phyloP scores from a whole-genome alignment of 2,329 filamentous ascomycete genomes.

The Cryphonectria nitschkei region DNA sequence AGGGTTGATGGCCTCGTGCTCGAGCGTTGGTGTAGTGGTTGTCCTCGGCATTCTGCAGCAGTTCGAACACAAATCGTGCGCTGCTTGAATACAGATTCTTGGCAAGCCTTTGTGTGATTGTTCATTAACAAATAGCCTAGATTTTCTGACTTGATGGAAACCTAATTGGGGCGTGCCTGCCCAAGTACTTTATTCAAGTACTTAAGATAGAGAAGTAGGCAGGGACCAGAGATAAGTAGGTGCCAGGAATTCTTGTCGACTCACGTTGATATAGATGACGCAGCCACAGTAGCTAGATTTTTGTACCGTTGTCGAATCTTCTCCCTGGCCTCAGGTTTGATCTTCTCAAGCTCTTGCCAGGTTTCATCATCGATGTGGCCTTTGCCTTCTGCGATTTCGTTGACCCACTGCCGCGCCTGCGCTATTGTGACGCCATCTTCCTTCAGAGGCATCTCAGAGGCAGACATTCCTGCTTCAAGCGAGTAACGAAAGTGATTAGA shows the following conservation, averaged over 20 bases:
- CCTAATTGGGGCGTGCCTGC: neutral
- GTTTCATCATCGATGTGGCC: neutral
- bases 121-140: neutral
- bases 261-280: neutral
- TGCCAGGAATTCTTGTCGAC: neutral
- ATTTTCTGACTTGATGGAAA: neutral
- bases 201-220: too few relatives aligned
- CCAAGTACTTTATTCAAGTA: neutral
- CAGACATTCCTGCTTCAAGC: neutral
- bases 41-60: constrained; percentile 60
- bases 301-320: neutral
- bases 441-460: neutral
- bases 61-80: constrained; percentile 54
- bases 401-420: neutral
- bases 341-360: neutral
- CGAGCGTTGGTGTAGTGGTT: constrained; percentile 43
- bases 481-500: neutral
- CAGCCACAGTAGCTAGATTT: neutral
- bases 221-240: neutral
- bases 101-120: constrained; percentile 23
- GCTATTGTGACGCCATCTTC: neutral
- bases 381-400: neutral
- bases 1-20: constrained; percentile 34
- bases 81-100: constrained; percentile 46
- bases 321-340: neutral